Base-by-base conservation (phyloP, 768 basidiomycete species). In the Suillus subaureus region DNA sequence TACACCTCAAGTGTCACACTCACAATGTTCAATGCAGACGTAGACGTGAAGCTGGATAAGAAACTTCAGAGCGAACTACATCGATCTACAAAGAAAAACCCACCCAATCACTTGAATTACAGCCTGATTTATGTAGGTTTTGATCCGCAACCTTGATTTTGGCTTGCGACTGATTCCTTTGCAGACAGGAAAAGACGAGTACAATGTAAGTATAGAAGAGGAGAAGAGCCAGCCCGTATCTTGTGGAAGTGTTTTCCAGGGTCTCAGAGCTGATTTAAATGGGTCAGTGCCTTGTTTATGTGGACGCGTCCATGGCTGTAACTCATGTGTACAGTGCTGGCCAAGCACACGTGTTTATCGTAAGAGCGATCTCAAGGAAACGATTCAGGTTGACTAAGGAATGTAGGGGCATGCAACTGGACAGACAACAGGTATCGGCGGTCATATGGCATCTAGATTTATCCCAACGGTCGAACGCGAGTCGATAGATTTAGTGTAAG, bases 391-490 rank as follows among this genome's bases (percentile, higher is more conserved):
- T 70, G 6, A 72, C 28, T 8, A 51, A 26, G 56, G n/a, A 31
- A 15, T 49, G 21, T 61, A 93, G 92, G 94, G 94, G 16, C 94
- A 96, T 75, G 87, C 94, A 18, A 97, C 95, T 4, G 90, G 85
- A 6, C 97, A 99, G 78, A 97, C 95, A 12, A 97, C 96, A 1
- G 96, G 97, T 47, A 79, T 89, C 37, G 86, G 85, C 3, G 87
- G 87, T 0, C 86, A 89, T 65, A 81, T 91, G 70, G 82, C 94
- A 0, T 89, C 92, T 11, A 83, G 96, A 3, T 97, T 97, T 73
- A 96, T 99, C 64, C 93, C 95, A 12, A 98, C 96, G 0, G 96
- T 99, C 9, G 97, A 99, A 75, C 86, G 97, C 67, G 97, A 99
- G 78, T 92, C 91, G 0, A 91, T 96, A 68, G 95, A 94, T 77